Conservation (phyloP, 2,329 filamentous ascomycete genomes). For the Cladophialophora carrionii region DNA sequence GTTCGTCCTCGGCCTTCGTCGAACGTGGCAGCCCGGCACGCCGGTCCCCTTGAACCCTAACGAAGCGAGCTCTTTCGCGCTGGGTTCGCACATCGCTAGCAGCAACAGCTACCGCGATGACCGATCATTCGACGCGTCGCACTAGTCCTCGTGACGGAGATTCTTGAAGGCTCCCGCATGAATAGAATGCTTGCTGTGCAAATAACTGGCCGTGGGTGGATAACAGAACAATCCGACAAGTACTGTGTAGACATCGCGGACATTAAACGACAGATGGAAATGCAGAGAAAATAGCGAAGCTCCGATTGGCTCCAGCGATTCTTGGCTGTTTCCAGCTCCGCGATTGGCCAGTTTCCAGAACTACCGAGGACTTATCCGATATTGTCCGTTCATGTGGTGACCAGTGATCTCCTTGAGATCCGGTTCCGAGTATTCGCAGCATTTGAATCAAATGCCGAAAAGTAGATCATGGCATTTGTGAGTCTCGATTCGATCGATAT, state of each 20-base stretch:
- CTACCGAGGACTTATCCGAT: conserved; percentile 16
- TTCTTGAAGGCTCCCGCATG: background rate
- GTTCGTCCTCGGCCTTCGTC: conserved; percentile 6
- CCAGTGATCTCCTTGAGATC: conserved; percentile 11
- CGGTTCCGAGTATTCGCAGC: background rate
- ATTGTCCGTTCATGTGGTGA: conserved; percentile 10
- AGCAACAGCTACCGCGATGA: background rate
- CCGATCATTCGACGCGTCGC: background rate
- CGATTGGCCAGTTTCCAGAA: conserved; percentile 19
- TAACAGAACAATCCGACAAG: background rate
- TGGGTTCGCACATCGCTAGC: background rate
- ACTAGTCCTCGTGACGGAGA: background rate
- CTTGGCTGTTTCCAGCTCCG: conserved; percentile 8
- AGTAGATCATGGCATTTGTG: conserved; percentile 4
- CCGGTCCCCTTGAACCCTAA: background rate
- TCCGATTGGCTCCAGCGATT: background rate
- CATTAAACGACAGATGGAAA: background rate
- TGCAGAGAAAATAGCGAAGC: background rate
- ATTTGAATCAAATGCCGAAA: background rate
- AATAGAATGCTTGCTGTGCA: background rate
- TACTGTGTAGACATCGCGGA: background rate
- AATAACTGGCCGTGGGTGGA: background rate
- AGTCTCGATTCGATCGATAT: conserved; percentile 1
- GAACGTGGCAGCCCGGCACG: conserved; percentile 13
- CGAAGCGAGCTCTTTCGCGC: background rate